phyloP scores from a whole-genome alignment of 2,329 filamentous ascomycete species.

The Ophiostoma pallidulum region DNA sequence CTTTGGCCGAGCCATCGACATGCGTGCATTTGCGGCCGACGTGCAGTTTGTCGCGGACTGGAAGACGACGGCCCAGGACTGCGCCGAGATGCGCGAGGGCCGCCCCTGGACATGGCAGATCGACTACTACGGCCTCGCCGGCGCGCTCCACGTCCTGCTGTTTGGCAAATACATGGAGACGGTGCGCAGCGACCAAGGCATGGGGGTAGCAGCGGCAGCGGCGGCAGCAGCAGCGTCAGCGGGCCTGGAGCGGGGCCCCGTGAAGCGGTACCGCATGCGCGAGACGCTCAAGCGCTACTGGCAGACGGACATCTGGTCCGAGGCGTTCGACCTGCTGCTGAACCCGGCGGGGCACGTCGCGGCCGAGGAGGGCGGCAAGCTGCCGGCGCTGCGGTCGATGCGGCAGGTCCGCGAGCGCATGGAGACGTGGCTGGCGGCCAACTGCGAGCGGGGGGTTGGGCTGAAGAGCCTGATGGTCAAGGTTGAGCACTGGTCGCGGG shows the following conservation, averaged over 20 bases:
- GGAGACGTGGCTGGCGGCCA: constrained; percentile 72
- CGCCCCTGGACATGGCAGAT: constrained; percentile 97
- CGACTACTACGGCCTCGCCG: constrained; percentile 88
- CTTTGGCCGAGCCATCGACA: constrained; percentile 90
- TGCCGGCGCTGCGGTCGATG: constrained; percentile 70
- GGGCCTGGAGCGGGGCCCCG: constrained; percentile 38
- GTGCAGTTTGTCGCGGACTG: constrained; percentile 93
- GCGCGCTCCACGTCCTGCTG: constrained; percentile 76
- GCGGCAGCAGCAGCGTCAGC: constrained; percentile 20
- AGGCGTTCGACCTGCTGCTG: constrained; percentile 74
- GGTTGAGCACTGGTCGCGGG: constrained; percentile 42
- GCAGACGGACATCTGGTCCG: constrained; percentile 84
- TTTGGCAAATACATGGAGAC: constrained; percentile 96
- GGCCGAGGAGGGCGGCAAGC: constrained; percentile 45
- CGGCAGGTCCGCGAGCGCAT: constrained; percentile 61
- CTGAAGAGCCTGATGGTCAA: constrained; percentile 61
- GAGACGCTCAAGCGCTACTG: constrained; percentile 90
- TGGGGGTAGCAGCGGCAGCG: constrained; percentile 20
- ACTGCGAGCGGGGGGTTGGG: constrained; percentile 71
- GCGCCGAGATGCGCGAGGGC: constrained; percentile 88
- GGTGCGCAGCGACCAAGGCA: constrained; percentile 35
- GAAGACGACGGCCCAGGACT: constrained; percentile 81
- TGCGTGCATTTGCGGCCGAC: constrained; percentile 67
- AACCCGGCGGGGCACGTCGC: constrained; percentile 63
- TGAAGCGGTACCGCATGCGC: constrained; percentile 65